Conservation (phyloP, 2,329 filamentous ascomycete genomes). For the Talaromyces funiculosus region DNA sequence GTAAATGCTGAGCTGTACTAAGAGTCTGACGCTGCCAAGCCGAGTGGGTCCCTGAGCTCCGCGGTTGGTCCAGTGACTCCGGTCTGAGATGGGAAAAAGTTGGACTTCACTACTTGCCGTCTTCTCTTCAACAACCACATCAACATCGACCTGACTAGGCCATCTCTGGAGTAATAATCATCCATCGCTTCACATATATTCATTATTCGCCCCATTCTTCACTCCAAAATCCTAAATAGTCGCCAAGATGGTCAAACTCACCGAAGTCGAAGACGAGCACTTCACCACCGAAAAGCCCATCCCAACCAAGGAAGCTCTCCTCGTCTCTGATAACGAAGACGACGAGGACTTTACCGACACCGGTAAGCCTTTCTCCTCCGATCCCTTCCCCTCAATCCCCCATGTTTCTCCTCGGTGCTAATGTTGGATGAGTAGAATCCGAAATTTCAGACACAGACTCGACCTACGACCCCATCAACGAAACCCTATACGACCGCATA, state of each 20-base stretch:
- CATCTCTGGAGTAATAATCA: not conserved
- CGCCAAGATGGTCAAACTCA: slow-evolving; percentile 80
- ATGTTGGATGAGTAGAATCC: slow-evolving; percentile 56
- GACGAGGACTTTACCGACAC: slow-evolving; percentile 87
- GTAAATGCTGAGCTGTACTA: not conserved
- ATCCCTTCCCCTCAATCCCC: not conserved
- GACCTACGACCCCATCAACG: slow-evolving; percentile 55
- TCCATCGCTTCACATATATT: not conserved
- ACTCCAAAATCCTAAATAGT: not conserved
- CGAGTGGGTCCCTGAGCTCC: slow-evolving; percentile 23
- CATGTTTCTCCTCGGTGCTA: too few relatives aligned
- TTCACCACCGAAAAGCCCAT: slow-evolving; percentile 69
- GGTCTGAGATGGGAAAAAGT: slow-evolving; percentile 30
- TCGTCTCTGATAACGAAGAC: slow-evolving; percentile 51
- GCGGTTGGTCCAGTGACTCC: slow-evolving; percentile 6
- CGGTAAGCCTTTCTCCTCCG: slow-evolving; percentile 62
- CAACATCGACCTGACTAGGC: slow-evolving; percentile 28
- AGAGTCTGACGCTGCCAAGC: slow-evolving; percentile 8
- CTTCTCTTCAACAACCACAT: not conserved
- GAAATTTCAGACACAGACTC: slow-evolving; percentile 73
- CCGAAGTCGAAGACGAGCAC: slow-evolving; percentile 94
- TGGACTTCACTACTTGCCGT: slow-evolving; percentile 17
- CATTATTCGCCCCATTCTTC: too few relatives aligned
- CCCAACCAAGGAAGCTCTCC: slow-evolving; percentile 52
- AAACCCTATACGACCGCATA: slow-evolving; percentile 62